Evolutionary conservation across 148 eudicot species (phyloP).

Genomic region (Chenopodium quinoa): DNA sequence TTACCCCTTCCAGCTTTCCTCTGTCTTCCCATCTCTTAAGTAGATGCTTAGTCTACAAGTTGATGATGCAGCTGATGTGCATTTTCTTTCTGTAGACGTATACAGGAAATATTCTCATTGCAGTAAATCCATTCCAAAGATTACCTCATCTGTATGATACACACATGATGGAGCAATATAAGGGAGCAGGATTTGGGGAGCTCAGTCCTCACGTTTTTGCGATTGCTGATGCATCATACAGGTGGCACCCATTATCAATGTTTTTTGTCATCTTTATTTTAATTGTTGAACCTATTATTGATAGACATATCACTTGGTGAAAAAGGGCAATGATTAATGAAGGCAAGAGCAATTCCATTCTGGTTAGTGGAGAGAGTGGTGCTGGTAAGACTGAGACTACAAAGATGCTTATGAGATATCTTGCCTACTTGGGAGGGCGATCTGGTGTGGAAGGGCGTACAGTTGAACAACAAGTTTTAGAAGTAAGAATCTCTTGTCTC

Average conservation of each 20-base stretch:
- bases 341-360: conserved; percentile 91
- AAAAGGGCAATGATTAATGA: conserved; percentile 94
- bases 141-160: conserved; percentile 93
- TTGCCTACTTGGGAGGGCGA: conserved; percentile 91
- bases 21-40: too few relatives aligned
- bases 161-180: conserved; percentile 98
- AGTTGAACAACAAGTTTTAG: conserved; percentile 96
- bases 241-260: conserved; percentile 37
- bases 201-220: conserved; percentile 99
- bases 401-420: conserved; percentile 99
- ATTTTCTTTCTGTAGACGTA: conserved; percentile 60
- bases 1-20: background rate
- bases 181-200: conserved; percentile 94
- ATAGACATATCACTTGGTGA: conserved; percentile 21
- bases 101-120: conserved; percentile 95
- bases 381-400: conserved; percentile 99
- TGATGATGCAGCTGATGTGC: conserved; percentile 20
- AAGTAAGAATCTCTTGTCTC: conserved; percentile 53
- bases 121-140: conserved; percentile 96
- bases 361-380: conserved; percentile 99
- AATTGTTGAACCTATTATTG: conserved; percentile 16
- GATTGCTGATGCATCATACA: conserved; percentile 84
- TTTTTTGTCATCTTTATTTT: background rate
- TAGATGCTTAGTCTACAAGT: background rate
- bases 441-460: conserved; percentile 97